phyloP scores from a whole-genome alignment of 768 basidiomycete species.

The Hygrocybe punicea region DNA sequence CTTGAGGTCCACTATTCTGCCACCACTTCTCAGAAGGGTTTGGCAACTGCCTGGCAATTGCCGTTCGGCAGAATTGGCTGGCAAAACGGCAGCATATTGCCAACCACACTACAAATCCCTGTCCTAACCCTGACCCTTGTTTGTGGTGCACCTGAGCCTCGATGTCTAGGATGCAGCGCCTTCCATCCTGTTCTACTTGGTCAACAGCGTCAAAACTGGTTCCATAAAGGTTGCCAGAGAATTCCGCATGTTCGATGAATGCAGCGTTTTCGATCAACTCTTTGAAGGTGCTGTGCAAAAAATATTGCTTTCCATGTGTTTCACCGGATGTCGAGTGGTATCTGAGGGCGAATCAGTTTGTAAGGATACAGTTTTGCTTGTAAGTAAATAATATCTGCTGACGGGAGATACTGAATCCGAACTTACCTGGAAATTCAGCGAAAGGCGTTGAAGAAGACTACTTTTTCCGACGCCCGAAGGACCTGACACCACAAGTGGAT shows the following conservation, averaged over 20 bases:
- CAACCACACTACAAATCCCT: no score
- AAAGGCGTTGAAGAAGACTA: slow-evolving; percentile 79
- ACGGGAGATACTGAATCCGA: slow-evolving; percentile 95
- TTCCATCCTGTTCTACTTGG: slow-evolving; percentile 62
- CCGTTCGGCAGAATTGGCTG: no score
- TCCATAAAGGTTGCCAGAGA: slow-evolving; percentile 91
- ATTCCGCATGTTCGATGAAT: slow-evolving; percentile 94
- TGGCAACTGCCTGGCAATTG: no score
- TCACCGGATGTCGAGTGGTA: slow-evolving; percentile 91
- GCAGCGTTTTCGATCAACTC: slow-evolving; percentile 65
- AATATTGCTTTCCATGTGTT: slow-evolving; percentile 76
- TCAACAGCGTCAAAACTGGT: slow-evolving; percentile 78
- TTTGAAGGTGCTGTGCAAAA: slow-evolving; percentile 76
- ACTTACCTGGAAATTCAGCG: slow-evolving; percentile 72
- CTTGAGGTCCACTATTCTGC: no score
- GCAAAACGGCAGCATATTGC: no score
- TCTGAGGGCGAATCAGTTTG: slow-evolving; percentile 45
- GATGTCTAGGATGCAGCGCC: slow-evolving; percentile 90
- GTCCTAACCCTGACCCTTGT: no score
- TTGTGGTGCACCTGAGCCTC: slow-evolving; percentile 98
- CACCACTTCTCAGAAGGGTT: no score
- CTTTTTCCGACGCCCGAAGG: slow-evolving; percentile 95
- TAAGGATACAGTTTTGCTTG: slow-evolving; percentile 7
- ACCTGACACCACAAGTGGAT: slow-evolving; percentile 85
- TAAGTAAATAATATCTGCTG: slow-evolving; percentile 32